Conservation (phyloP, 2,329 filamentous ascomycete species). For the Xylaria arbuscula region DNA sequence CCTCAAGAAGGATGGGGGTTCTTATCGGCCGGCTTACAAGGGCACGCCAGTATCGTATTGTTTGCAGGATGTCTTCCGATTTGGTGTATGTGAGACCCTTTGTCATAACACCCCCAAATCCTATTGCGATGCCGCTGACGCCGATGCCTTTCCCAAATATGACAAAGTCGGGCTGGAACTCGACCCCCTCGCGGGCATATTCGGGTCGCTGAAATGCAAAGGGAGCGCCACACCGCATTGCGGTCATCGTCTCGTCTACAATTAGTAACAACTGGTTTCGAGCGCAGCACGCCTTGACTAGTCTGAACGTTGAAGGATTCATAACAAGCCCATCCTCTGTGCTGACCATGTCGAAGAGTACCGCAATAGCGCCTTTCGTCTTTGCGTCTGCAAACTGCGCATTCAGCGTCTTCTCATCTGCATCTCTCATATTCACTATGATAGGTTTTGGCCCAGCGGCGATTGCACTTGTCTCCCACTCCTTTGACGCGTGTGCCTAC, state of each 20-base stretch:
- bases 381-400: constrained; percentile 40
- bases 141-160: constrained; percentile 44
- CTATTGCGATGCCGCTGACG: constrained; percentile 38
- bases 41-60: constrained; percentile 38
- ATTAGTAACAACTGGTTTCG: constrained; percentile 39
- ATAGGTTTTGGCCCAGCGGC: constrained; percentile 39
- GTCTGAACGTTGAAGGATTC: constrained; percentile 30
- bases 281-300: constrained; percentile 36
- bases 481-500: constrained; percentile 33
- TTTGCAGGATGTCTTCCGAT: constrained; percentile 35
- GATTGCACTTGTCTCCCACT: constrained; percentile 38
- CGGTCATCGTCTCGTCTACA: constrained; percentile 44
- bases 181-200: constrained; percentile 31
- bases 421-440: constrained; percentile 38
- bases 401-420: constrained; percentile 35
- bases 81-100: constrained; percentile 37
- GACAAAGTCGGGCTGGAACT: constrained; percentile 42
- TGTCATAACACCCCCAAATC: constrained; percentile 35
- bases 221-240: constrained; percentile 44
- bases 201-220: constrained; percentile 46
- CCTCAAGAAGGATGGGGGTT: constrained; percentile 36
- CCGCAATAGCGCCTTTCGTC: constrained; percentile 40
- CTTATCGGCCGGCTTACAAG: constrained; percentile 38
- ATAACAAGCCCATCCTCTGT: constrained; percentile 43
- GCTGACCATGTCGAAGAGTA: constrained; percentile 43